Evolutionary conservation across 306 rosid species (phyloP), one percentile per base, ranked within the genome.

Genomic region (Gleditsia sinensis): DNA sequence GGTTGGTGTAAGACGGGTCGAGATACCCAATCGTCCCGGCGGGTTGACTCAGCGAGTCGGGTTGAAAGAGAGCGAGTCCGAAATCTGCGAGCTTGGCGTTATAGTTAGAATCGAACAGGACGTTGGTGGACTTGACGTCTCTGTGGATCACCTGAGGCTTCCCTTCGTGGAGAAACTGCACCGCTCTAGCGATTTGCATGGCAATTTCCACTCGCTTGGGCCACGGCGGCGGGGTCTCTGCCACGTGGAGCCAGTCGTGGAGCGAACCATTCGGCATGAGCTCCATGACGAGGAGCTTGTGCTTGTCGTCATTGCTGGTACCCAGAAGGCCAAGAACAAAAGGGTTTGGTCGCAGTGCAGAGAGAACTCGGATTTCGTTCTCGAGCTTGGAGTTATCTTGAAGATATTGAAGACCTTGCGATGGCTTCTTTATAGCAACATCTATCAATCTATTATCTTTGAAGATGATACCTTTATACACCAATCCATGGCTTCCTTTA

Each of bases 401-500:
- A 5, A 33, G 70, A 9, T 50, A 55, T 54, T 60, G 48, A 65
- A 51, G 67, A 25, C 40, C 66, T 17, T 58, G 49, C 0, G 62
- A 36, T 5, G 87, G 71, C 78, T 85, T 87, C 80, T 89, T 89
- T 1, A 89, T 37, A 0, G 88, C 94, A 9, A 89, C 86, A 1
- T 13, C 17, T 1, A 43, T 39, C 45, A 74, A 19, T 0, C 19
- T 56, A 39, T 60, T 54, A 40, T 73, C 54, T 14, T 63, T 60
- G 28, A 27, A 84, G 51, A 23, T 16, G 14, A n/a, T n/a, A n/a
- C 72, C 94, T 69, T 71, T 77, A 68, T 73, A 87, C 2, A 89
- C 88, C 39, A 25, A 74, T 7, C 94, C 91, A 49, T 87, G 91
- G 77, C 90, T 83, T 72, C 94, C 94, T 83, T 75, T 89, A 7